These are phyloP conservation scores for Phaeosphaeria sp. DNA, from an alignment of 2,329 filamentous ascomycete genomes.

Conservation along the genomic window DNA sequence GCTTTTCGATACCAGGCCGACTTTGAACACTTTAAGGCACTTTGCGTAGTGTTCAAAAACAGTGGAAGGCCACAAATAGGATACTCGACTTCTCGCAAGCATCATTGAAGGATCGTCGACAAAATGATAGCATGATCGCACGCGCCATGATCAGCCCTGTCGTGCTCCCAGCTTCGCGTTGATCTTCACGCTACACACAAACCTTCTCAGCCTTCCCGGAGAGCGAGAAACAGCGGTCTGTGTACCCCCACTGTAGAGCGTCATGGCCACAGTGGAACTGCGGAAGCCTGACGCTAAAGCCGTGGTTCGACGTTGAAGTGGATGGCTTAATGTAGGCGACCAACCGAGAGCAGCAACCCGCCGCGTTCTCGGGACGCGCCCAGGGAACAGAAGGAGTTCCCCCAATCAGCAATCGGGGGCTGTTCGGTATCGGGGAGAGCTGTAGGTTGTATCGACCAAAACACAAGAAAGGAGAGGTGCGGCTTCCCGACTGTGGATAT, in stretches of 20 bases:
- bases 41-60: not conserved
- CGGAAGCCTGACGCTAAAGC: not conserved
- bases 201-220: not conserved
- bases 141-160: conserved; percentile 14
- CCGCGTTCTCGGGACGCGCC: not conserved
- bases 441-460: not conserved
- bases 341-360: not conserved
- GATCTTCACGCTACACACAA: not conserved
- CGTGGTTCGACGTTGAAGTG: not conserved
- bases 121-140: conserved; percentile 9
- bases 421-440: not conserved
- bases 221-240: not conserved
- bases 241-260: not conserved
- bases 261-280: not conserved
- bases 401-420: not conserved
- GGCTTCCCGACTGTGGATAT: conserved; percentile 14
- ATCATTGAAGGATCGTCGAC: not conserved
- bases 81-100: not conserved
- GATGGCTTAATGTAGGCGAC: not conserved
- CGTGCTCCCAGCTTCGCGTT: conserved; percentile 7
- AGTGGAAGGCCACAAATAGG: not conserved
- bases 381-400: not conserved
- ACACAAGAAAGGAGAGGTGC: not conserved
- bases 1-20: not conserved
- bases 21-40: not conserved